Percentiles rank a stretch among this genome's conserved stretches.
Conservation (phyloP, 2,329 filamentous ascomycete species). For the Chaetoscypha palmicola region DNA sequence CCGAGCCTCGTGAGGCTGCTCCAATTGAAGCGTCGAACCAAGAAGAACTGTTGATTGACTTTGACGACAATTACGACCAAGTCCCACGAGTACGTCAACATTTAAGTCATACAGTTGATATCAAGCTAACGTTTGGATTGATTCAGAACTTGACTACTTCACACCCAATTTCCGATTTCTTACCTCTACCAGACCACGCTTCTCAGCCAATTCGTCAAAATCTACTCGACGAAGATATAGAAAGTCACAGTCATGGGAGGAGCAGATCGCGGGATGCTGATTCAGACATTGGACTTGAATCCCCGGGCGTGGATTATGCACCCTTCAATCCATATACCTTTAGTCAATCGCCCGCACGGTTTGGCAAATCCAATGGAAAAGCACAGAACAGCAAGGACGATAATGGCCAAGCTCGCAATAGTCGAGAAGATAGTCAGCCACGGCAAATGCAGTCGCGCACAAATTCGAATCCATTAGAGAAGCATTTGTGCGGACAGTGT, state of each 20-base stretch:
- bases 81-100: too few relatives aligned
- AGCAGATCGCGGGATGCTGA: too few relatives aligned
- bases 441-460: background rate
- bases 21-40: background rate
- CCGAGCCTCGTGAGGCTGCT: background rate
- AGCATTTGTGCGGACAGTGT: conserved; percentile 1
- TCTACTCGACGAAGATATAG: too few relatives aligned
- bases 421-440: background rate
- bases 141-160: too few relatives aligned
- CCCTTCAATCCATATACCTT: background rate
- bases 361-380: background rate
- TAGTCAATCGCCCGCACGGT: background rate
- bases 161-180: too few relatives aligned
- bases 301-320: background rate
- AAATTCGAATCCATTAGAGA: background rate
- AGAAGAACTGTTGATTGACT: background rate
- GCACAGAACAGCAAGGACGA: background rate
- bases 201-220: too few relatives aligned
- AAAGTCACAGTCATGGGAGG: too few relatives aligned
- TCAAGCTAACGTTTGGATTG: too few relatives aligned
- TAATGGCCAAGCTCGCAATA: conserved; percentile 4
- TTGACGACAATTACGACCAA: background rate
- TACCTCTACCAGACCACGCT: too few relatives aligned
- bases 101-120: too few relatives aligned
- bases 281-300: background rate